These are phyloP conservation scores for Plasmodium adleri DNA, from an alignment of 169 alveolate species.

Conservation along the genomic window DNA sequence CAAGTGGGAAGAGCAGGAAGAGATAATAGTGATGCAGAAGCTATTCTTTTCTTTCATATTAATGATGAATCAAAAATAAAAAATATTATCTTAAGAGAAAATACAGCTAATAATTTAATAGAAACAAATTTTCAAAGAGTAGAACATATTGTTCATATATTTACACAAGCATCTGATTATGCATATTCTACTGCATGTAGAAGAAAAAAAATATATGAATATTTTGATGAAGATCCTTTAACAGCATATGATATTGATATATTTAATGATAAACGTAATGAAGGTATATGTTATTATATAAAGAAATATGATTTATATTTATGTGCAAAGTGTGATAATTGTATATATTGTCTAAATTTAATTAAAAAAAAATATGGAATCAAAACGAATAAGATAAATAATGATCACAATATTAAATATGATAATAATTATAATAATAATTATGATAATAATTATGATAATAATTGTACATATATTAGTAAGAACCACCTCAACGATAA, in stretches of 20 bases:
- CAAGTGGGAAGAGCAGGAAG: conserved; percentile 99
- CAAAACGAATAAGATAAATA: not conserved
- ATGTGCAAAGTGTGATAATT: conserved; percentile 64
- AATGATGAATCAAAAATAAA: conserved; percentile 66
- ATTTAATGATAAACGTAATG: conserved; percentile 13
- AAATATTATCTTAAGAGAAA: conserved; percentile 45
- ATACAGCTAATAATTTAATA: conserved; percentile 43
- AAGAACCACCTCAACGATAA: not conserved
- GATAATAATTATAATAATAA: not conserved
- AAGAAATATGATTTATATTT: conserved; percentile 41
- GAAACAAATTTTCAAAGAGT: conserved; percentile 62
- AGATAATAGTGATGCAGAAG: conserved; percentile 81
- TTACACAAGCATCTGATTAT: conserved; percentile 68
- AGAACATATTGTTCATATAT: conserved; percentile 65
- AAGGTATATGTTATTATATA: conserved; percentile 65
- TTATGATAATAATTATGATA: not conserved
- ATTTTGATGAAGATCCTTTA: conserved; percentile 56
- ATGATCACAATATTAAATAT: not conserved
- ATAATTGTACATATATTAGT: not conserved
- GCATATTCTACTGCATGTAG: conserved; percentile 58
- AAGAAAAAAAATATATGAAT: conserved; percentile 70
- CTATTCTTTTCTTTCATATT: conserved; percentile 51
- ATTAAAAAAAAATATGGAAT: not conserved
- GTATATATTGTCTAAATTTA: conserved; percentile 2
- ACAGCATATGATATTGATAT: conserved; percentile 19